phyloP scores from a whole-genome alignment of 2,329 filamentous ascomycete genomes.

The Basipetospora sp. region DNA sequence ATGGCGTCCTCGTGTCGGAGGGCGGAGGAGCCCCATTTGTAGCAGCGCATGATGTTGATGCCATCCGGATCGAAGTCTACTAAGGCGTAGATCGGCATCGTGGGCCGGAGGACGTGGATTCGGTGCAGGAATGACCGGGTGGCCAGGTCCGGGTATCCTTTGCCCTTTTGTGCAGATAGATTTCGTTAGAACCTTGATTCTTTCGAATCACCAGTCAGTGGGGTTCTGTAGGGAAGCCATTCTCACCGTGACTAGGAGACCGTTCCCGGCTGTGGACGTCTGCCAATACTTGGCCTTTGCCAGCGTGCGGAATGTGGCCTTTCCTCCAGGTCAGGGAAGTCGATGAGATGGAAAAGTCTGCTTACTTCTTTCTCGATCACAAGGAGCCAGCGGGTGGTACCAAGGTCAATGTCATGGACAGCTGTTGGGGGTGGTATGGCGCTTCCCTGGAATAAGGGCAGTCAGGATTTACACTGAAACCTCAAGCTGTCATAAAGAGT shows the following conservation, averaged over 20 bases:
- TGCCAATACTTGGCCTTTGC: constrained; percentile 41
- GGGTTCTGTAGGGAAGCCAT: neutral
- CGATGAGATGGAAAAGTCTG: neutral
- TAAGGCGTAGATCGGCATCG: constrained; percentile 45
- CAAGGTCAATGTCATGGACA: constrained; percentile 35
- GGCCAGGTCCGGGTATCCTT: constrained; percentile 66
- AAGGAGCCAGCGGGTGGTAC: constrained; percentile 45
- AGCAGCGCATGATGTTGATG: constrained; percentile 57
- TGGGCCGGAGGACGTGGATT: constrained; percentile 31
- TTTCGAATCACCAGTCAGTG: constrained; percentile 2
- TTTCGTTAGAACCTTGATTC: too few relatives aligned
- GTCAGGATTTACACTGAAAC: too few relatives aligned
- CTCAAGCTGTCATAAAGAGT: too few relatives aligned
- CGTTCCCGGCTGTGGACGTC: constrained; percentile 32
- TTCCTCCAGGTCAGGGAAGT: neutral
- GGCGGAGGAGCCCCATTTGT: constrained; percentile 52
- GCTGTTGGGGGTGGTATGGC: constrained; percentile 42
- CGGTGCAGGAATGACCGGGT: constrained; percentile 50
- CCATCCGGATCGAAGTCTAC: constrained; percentile 69
- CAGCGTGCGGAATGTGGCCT: constrained; percentile 33
- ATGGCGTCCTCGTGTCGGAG: constrained; percentile 44
- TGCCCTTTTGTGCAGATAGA: constrained; percentile 52
- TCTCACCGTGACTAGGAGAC: constrained; percentile 53
- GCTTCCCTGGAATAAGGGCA: constrained; percentile 33
- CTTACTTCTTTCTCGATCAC: constrained; percentile 66